A percentile compares a stretch with the other conserved stretches of the same genome.
These are phyloP conservation scores for Omphalotus olearius DNA, from an alignment of 1,284 basidiomycete species.

Conservation along the genomic window DNA sequence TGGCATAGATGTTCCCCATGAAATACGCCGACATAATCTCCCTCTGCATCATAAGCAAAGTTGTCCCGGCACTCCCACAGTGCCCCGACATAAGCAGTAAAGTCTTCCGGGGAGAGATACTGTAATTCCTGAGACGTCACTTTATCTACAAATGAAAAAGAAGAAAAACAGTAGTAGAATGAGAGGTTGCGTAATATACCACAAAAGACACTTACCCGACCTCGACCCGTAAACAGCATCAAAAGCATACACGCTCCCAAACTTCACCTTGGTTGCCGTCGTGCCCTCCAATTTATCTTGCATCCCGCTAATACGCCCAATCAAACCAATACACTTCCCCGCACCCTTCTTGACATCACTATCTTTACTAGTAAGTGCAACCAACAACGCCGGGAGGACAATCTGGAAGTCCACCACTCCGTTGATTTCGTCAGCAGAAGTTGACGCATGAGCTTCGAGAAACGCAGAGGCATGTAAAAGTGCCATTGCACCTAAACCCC, in stretches of 20 bases:
- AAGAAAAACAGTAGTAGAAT: background rate
- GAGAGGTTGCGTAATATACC: background rate
- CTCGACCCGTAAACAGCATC: constrained; percentile 77
- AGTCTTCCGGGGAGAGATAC: constrained; percentile 75
- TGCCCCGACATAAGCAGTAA: constrained; percentile 60
- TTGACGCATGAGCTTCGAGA: constrained; percentile 63
- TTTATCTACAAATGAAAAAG: background rate
- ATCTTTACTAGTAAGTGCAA: constrained; percentile 56
- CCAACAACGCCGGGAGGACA: constrained; percentile 73
- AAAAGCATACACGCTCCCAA: constrained; percentile 71
- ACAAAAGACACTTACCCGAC: too few relatives aligned
- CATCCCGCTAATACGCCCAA: constrained; percentile 20
- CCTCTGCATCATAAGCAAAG: constrained; percentile 59
- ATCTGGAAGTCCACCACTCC: constrained; percentile 82
- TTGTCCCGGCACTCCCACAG: constrained; percentile 57
- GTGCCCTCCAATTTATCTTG: background rate
- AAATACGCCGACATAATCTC: constrained; percentile 52
- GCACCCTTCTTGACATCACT: constrained; percentile 60
- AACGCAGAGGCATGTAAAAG: constrained; percentile 73
- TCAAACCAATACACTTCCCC: constrained; percentile 55
- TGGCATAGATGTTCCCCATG: constrained; percentile 57
- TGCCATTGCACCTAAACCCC: constrained; percentile 35
- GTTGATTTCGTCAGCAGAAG: constrained; percentile 30
- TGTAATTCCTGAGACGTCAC: constrained; percentile 56
- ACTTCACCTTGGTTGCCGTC: constrained; percentile 36